Conservation (phyloP, 2,329 filamentous ascomycete genomes). For the Nemania sp. region DNA sequence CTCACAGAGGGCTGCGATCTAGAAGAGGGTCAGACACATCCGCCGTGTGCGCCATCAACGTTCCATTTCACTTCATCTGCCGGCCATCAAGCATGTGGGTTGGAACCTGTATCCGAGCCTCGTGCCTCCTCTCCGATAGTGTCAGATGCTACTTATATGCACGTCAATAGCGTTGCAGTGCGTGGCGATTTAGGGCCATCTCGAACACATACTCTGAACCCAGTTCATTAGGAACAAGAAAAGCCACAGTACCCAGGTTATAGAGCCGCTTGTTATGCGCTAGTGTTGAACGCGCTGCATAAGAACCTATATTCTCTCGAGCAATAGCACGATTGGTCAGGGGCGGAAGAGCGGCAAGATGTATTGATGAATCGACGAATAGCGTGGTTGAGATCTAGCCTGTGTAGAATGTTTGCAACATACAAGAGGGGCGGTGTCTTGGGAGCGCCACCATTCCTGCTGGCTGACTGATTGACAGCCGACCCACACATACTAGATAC, state of each 20-base stretch:
- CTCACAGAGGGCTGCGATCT: conserved; percentile 16
- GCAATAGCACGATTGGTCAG: neutral
- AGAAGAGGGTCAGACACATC: neutral
- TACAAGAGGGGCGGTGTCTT: conserved; percentile 20
- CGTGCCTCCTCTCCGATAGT: conserved; percentile 16
- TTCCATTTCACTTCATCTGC: neutral
- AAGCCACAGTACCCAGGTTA: too few species aligned
- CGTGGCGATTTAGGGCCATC: neutral
- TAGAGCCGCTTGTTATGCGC: too few species aligned
- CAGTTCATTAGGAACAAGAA: conserved; percentile 14
- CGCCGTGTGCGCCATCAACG: neutral
- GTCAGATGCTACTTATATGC: conserved; percentile 20
- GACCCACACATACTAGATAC: conserved; percentile 16
- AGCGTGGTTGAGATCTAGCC: neutral
- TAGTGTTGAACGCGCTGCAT: too few species aligned
- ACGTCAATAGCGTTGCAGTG: conserved; percentile 23
- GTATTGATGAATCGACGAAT: conserved; percentile 2
- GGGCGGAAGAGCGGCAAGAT: conserved; percentile 14
- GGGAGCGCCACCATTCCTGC: conserved; percentile 16
- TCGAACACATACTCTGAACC: conserved; percentile 23
- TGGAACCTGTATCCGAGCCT: conserved; percentile 4
- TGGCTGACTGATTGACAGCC: conserved; percentile 4
- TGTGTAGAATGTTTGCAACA: conserved; percentile 19
- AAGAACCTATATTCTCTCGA: neutral
- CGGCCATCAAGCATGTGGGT: conserved; percentile 1